Evolutionary conservation across 2,329 filamentous ascomycete genomes (phyloP).

Genomic region (Cylindrodendrum hubeiense): DNA sequence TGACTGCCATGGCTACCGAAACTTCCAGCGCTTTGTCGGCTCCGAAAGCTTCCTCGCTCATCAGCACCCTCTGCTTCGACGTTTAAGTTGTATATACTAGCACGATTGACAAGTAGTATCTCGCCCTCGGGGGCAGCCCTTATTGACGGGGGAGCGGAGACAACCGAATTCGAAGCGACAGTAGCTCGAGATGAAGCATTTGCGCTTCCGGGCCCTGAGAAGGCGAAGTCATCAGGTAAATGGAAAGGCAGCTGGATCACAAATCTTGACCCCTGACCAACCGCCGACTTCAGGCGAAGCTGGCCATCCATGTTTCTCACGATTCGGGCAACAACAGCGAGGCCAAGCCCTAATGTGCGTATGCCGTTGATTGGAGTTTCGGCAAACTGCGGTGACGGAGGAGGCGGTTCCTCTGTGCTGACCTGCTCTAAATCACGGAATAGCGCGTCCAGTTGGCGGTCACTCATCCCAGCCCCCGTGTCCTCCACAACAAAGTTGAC

Average conservation of each 20-base stretch:
- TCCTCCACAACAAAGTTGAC: conserved; percentile 83
- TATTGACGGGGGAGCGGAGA: conserved; percentile 40
- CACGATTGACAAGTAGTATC: conserved; percentile 71
- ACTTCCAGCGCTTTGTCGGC: conserved; percentile 54
- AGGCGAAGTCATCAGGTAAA: conserved; percentile 60
- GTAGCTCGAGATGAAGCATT: conserved; percentile 16
- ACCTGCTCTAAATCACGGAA: conserved; percentile 73
- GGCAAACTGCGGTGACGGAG: conserved; percentile 35
- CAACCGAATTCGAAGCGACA: conserved; percentile 21
- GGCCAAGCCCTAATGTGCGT: conserved; percentile 78
- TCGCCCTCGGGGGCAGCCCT: conserved; percentile 60
- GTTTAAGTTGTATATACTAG: conserved; percentile 40
- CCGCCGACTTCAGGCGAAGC: conserved; percentile 84
- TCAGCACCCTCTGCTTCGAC: conserved; percentile 22
- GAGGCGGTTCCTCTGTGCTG: conserved; percentile 56
- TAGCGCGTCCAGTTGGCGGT: conserved; percentile 66
- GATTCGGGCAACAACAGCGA: conserved; percentile 89
- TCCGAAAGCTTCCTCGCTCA: conserved; percentile 36
- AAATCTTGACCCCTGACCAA: conserved; percentile 85
- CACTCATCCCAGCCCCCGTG: conserved; percentile 80
- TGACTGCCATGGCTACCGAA: conserved; percentile 61
- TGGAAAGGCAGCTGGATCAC: conserved; percentile 83
- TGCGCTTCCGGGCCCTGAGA: conserved; percentile 21
- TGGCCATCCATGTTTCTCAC: conserved; percentile 94
- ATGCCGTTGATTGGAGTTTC: conserved; percentile 47